Evolutionary conservation across 768 basidiomycete species (phyloP).

Genomic region (Collybia sp.): DNA sequence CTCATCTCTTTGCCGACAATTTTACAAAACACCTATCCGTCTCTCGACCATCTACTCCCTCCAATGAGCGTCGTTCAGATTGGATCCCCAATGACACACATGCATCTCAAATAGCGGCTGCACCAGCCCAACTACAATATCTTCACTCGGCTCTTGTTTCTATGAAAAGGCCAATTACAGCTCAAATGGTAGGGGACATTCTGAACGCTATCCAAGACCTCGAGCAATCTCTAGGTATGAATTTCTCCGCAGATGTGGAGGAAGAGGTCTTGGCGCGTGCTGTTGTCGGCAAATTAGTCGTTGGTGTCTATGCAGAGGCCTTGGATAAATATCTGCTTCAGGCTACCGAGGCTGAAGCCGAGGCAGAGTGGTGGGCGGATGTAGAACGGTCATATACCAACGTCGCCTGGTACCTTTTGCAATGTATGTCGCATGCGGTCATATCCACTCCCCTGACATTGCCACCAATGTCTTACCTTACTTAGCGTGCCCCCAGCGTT

Average conservation of each 20-base stretch:
- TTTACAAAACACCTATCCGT: conserved; percentile 27
- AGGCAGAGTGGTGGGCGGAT: conserved; percentile 84
- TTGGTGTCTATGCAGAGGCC: conserved; percentile 59
- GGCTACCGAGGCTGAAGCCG: conserved; percentile 65
- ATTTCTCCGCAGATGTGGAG: conserved; percentile 20
- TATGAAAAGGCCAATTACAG: conserved; percentile 21
- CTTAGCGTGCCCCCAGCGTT: conserved; percentile 42
- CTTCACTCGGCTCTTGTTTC: conserved; percentile 31
- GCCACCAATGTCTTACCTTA: conserved; percentile 9
- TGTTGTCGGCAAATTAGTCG: conserved; percentile 43
- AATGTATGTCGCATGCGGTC: conserved; percentile 50
- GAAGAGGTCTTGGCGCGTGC: conserved; percentile 35
- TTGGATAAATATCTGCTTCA: conserved; percentile 62
- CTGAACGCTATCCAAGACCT: conserved; percentile 22
- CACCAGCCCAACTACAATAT: conserved; percentile 19
- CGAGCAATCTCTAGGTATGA: conserved; percentile 12
- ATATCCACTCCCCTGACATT: conserved; percentile 3
- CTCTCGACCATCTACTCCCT: conserved; percentile 14
- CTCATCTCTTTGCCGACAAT: conserved; percentile 34
- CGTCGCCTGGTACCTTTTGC: conserved; percentile 64
- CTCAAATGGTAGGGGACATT: conserved; percentile 20
- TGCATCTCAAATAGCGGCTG: background rate
- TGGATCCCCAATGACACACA: background rate
- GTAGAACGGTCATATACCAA: conserved; percentile 55
- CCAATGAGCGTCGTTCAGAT: background rate